These are phyloP conservation scores for Talaromyces funiculosus DNA, from an alignment of 2,329 filamentous ascomycete genomes.

Conservation along the genomic window DNA sequence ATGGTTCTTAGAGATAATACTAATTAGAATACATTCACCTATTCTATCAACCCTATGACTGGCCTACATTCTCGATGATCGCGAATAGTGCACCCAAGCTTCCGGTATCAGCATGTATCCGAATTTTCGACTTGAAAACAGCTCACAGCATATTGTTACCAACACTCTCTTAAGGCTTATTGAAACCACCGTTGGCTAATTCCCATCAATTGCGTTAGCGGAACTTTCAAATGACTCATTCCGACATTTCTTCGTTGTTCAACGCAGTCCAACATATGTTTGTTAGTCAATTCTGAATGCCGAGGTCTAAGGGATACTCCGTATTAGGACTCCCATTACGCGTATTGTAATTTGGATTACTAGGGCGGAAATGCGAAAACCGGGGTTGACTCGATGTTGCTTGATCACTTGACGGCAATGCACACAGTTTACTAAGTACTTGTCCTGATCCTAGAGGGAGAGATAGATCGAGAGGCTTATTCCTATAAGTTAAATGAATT, in stretches of 20 bases:
- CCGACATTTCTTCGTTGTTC: conserved; percentile 10
- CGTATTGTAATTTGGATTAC: conserved; percentile 6
- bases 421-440: too few relatives aligned
- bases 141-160: too few relatives aligned
- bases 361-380: conserved; percentile 14
- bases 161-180: too few relatives aligned
- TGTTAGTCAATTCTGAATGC: conserved; percentile 3
- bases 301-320: conserved; percentile 12
- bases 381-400: conserved; percentile 13
- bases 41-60: not conserved
- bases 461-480: too few relatives aligned
- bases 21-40: not conserved
- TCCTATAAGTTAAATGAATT: too few relatives aligned
- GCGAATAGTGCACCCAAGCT: not conserved
- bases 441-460: too few relatives aligned
- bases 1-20: not conserved
- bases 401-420: too few relatives aligned
- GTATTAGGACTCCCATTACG: not conserved
- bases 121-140: not conserved
- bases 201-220: not conserved
- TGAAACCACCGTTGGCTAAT: too few relatives aligned
- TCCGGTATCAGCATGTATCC: not conserved
- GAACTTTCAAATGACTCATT: not conserved
- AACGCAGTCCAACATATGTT: not conserved
- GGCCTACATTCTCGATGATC: not conserved